Evolutionary conservation across 345 rosid genomes (phyloP), one percentile per base, ranked within the genome.

Genomic region (Brassica carinata): DNA sequence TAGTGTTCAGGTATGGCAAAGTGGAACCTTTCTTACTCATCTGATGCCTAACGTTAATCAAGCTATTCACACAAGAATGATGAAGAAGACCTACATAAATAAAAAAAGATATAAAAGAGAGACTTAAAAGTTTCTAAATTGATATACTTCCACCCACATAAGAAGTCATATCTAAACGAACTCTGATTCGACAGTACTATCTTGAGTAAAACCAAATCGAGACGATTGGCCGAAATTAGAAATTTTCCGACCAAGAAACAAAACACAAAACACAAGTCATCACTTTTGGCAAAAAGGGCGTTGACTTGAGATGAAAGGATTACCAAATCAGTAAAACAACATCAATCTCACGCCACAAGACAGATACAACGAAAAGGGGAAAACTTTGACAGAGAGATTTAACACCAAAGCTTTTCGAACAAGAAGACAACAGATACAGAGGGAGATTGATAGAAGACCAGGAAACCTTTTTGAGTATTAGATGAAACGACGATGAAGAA

Each of bases 21-120:
- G 72, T 81, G 11, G 85, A 81, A 67, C 87, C 87, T 77, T 84
- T 84, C 79, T 73, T 65, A 78, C 53, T 79, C 82, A 88, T 74
- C 74, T 82, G 80, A 57, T 77, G 83, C 90, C 88, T 86, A 83
- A 33, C 8, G 58, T 36, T 23, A 3, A 65, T 62, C 62, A 48
- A 70, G 64, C 62, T 59, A 57, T 14, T 55, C 43, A 29, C 67
- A 55, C 43, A 67, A 71, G 48, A 40, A 40, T 7, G 5, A 53
- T 9, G 33, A 68, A 27, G 64, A 77, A 11, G 26, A 69, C 83
- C 83, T 80, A 51, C 2, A 74, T 23, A 51, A 73, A 31, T 5
- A 30, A 55, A 13, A 17, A 43, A 53, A 19, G 4, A 27, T 27
- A 27, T 27, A 27, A 27, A 27, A 27, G 30, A 27, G 38, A 67